Evolutionary conservation across 768 basidiomycete species (phyloP).

Genomic region (Russula ochroleuca): DNA sequence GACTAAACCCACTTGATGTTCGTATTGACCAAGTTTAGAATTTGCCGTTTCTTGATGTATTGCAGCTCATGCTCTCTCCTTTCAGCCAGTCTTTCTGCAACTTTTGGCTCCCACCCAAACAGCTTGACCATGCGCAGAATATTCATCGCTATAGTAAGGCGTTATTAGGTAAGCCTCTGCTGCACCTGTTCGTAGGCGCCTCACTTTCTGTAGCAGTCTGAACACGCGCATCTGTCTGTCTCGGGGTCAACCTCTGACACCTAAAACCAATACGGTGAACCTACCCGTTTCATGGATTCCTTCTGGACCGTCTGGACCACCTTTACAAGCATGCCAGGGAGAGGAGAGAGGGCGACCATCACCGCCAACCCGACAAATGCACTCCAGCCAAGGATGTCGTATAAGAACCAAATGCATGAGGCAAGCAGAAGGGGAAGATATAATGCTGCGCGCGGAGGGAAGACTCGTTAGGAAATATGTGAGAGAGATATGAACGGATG

Average conservation of each 20-base stretch:
- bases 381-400: slow-evolving; percentile 50
- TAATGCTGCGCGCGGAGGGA: slow-evolving; percentile 28
- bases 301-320: slow-evolving; percentile 37
- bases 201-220: slow-evolving; percentile 43
- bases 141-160: slow-evolving; percentile 31
- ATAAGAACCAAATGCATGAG: slow-evolving; percentile 42
- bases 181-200: background rate
- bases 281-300: slow-evolving; percentile 41
- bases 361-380: slow-evolving; percentile 41
- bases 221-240: slow-evolving; percentile 45
- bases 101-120: slow-evolving; percentile 59
- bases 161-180: slow-evolving; percentile 10
- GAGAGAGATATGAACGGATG: background rate
- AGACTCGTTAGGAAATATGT: background rate
- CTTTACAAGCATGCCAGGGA: slow-evolving; percentile 41
- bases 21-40: slow-evolving; percentile 36
- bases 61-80: slow-evolving; percentile 42
- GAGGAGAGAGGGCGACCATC: slow-evolving; percentile 40
- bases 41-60: slow-evolving; percentile 35
- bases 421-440: slow-evolving; percentile 41
- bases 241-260: background rate
- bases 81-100: slow-evolving; percentile 33
- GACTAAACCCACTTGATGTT: slow-evolving; percentile 32
- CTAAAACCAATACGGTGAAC: background rate
- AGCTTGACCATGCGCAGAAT: slow-evolving; percentile 51